A percentile compares a stretch with the other conserved stretches of the same genome.
Evolutionary conservation across 2,329 filamentous ascomycete genomes (phyloP).

Genomic region (Aspergillus nomiae): DNA sequence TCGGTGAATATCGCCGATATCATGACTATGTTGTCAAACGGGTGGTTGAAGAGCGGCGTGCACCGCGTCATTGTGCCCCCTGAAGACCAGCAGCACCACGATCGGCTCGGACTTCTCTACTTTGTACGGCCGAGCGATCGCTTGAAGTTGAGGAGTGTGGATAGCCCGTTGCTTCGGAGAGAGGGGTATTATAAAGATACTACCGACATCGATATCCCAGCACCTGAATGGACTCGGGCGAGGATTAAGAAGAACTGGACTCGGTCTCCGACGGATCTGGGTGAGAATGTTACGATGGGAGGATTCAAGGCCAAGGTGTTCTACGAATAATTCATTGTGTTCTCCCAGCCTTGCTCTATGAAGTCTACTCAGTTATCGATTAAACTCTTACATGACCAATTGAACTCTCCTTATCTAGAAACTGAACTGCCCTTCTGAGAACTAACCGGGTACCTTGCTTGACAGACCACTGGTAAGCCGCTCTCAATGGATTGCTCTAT

Average conservation of each 20-base stretch:
- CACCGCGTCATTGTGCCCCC: slow-evolving; percentile 52
- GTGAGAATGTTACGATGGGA: slow-evolving; percentile 9
- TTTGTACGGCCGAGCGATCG: slow-evolving; percentile 47
- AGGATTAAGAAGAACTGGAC: slow-evolving; percentile 34
- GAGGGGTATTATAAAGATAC: slow-evolving; percentile 23
- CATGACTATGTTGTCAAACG: slow-evolving; percentile 50
- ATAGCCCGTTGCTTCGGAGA: slow-evolving; percentile 37
- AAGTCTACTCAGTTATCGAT: not conserved
- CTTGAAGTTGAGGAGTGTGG: slow-evolving; percentile 30
- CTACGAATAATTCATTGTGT: not conserved
- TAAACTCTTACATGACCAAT: not conserved
- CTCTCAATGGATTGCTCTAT: no score
- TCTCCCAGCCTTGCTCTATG: not conserved
- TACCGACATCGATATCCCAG: slow-evolving; percentile 17
- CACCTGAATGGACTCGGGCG: slow-evolving; percentile 27
- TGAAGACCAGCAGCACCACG: slow-evolving; percentile 44
- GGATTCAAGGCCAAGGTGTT: slow-evolving; percentile 10
- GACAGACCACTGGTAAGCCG: not conserved
- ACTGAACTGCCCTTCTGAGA: not conserved
- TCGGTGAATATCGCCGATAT: slow-evolving; percentile 56
- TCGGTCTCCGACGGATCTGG: slow-evolving; percentile 13
- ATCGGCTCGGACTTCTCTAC: slow-evolving; percentile 44
- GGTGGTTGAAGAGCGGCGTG: slow-evolving; percentile 50
- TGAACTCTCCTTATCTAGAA: not conserved
- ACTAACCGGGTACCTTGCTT: not conserved